Base-by-base conservation (phyloP, 192 early-diverging fungal species). In the Coemansia sp. region DNA sequence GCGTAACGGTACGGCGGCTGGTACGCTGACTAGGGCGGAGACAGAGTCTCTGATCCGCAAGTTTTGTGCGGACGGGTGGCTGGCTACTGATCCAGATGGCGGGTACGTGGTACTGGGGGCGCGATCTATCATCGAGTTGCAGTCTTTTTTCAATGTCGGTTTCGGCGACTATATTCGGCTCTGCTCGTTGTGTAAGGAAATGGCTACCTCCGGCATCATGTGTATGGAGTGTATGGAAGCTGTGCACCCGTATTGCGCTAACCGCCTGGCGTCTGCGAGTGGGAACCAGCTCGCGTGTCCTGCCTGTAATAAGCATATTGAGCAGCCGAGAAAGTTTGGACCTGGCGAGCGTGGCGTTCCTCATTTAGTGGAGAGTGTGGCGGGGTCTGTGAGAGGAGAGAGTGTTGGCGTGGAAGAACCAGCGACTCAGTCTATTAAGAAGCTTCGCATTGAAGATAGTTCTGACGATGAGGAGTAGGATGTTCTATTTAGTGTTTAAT, bases 221-320 rank as follows among this genome's bases (percentile, higher is more conserved):
- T 80, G 77, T 59, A 27, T 23, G 21, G 68, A 38, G 8, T 80
- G 77, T 59, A 21, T 27, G 5, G 69, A 62, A 11, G 55, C 64
- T 25, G 57, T 74, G 6, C 77, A 80, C 58, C 77, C 77, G 21
- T 80, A 61, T 53, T 80, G 77, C 41, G 72, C 66, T 4, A 46
- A 65, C 45, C 72, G 66, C 6, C n/a, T 80, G 27, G 5, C n/a
- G 14, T 25, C 60, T 14, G 19, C 36, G 27, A 41, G 27, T 10
- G 9, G 12, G 11, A 44, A 61, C 29, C 34, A 48, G 36, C 63
- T 72, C 19, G 53, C 72, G 21, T 75, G 73, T 21, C 73, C 78
- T 10, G 34, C 46, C 12, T 80, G 78, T 29, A 69, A 58, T 39
- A 45, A 63, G 42, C 57, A 51, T 15, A 72, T 80, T 25, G 8